Conservation (phyloP, 768 basidiomycete genomes). For the Lactarius akahatsu region DNA sequence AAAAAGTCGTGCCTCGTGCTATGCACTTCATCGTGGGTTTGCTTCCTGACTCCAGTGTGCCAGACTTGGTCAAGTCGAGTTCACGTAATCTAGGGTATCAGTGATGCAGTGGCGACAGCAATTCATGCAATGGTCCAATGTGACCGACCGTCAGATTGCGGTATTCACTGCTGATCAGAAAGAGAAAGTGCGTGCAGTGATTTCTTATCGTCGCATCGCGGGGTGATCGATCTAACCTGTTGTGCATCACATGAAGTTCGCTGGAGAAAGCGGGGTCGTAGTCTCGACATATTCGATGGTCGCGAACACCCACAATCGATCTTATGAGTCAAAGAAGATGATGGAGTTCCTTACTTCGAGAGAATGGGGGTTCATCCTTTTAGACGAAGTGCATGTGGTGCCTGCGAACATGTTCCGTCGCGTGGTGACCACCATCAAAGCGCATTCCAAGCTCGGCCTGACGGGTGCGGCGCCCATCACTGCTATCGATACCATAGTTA, state of each 20-base stretch:
- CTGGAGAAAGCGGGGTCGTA: constrained; percentile 95
- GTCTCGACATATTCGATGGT: constrained; percentile 99
- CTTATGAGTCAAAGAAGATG: constrained; percentile 99
- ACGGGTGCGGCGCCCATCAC: constrained; percentile 60
- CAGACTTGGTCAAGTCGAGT: constrained; percentile 1
- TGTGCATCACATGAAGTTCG: constrained; percentile 58
- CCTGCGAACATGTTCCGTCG: constrained; percentile 98
- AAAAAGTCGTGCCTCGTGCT: constrained; percentile 98
- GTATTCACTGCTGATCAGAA: constrained; percentile 98
- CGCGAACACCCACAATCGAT: constrained; percentile 95
- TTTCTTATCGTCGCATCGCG: constrained; percentile 18
- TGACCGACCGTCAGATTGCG: constrained; percentile 94
- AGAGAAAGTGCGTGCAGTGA: constrained; percentile 65
- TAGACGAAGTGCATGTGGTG: constrained; percentile 99
- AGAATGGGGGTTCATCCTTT: constrained; percentile 97
- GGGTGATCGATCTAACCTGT: constrained; percentile 25
- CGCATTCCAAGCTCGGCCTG: constrained; percentile 95
- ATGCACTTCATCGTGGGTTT: constrained; percentile 92
- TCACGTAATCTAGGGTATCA: constrained; percentile 56
- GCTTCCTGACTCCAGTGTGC: constrained; percentile 8
- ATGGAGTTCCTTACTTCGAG: constrained; percentile 99
- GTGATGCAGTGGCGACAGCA: constrained; percentile 99
- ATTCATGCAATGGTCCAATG: constrained; percentile 98
- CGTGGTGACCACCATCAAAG: constrained; percentile 97
- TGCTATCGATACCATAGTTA: constrained; percentile 9